A percentile compares a stretch with the other conserved stretches of the same genome.
phyloP scores from a whole-genome alignment of 192 early-diverging fungal species.

The Podila minutissima region DNA sequence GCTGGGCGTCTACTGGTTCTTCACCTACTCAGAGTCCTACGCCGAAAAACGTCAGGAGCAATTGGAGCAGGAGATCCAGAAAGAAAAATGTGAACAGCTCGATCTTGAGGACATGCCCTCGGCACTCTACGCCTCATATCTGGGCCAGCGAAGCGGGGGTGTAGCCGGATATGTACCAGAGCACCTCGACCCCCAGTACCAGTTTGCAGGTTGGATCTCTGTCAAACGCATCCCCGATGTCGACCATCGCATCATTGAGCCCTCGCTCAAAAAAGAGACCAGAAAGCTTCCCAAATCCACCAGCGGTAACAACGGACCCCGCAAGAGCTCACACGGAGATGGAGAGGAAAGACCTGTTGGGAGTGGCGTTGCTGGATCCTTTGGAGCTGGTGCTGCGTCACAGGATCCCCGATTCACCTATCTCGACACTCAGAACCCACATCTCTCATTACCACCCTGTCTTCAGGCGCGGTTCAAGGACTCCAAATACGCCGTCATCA shows the following conservation, averaged over 20 bases:
- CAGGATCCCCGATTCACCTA: conserved; percentile 43
- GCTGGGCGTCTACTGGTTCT: conserved; percentile 31
- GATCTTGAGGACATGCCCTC: conserved; percentile 41
- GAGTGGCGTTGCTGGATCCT: conserved; percentile 24
- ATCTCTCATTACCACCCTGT: conserved; percentile 27
- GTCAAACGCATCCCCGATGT: conserved; percentile 47
- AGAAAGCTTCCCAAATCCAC: conserved; percentile 11
- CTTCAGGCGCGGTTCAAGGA: conserved; percentile 55
- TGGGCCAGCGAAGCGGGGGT: conserved; percentile 18
- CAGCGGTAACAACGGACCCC: conserved; percentile 5
- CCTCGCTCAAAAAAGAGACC: conserved; percentile 31
- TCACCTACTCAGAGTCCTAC: conserved; percentile 39
- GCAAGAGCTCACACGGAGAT: neutral
- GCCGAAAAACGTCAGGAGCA: conserved; percentile 12
- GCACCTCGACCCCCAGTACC: conserved; percentile 45
- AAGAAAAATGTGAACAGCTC: conserved; percentile 11
- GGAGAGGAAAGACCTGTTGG: conserved; percentile 19
- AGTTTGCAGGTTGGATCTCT: conserved; percentile 48
- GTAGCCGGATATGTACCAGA: conserved; percentile 25
- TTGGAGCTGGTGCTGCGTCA: conserved; percentile 6
- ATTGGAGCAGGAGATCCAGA: conserved; percentile 8
- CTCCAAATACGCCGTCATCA: conserved; percentile 78
- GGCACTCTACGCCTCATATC: conserved; percentile 34
- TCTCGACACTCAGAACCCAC: conserved; percentile 41
- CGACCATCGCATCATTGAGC: conserved; percentile 48